Conservation (phyloP, 1,284 basidiomycete species). For the Malassezia equina region DNA sequence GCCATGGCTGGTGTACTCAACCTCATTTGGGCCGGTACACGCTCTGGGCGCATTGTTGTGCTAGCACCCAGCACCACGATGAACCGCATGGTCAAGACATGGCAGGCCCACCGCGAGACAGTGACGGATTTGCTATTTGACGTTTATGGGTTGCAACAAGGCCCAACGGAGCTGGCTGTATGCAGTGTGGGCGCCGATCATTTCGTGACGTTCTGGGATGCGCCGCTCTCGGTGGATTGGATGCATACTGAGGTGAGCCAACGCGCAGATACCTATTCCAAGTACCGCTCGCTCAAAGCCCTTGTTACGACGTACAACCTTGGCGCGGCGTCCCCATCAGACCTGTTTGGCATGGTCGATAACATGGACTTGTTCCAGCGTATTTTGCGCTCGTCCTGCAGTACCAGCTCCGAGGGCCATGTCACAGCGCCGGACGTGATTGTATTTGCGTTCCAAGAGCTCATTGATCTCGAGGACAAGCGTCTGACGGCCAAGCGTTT, state of each 20-base stretch:
- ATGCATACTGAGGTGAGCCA: conserved; percentile 69
- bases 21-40: conserved; percentile 68
- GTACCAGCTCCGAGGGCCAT: background rate
- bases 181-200: conserved; percentile 70
- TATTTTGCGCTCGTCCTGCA: conserved; percentile 27
- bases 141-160: conserved; percentile 23
- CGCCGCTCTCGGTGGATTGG: conserved; percentile 72
- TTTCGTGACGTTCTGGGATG: conserved; percentile 75
- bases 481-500: conserved; percentile 63
- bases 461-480: conserved; percentile 83
- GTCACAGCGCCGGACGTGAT: conserved; percentile 67
- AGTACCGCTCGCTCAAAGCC: conserved; percentile 64
- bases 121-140: conserved; percentile 62
- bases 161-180: conserved; percentile 56
- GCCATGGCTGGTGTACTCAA: conserved; percentile 34
- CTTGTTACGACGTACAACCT: conserved; percentile 91
- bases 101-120: conserved; percentile 70
- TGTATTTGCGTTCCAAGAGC: conserved; percentile 86
- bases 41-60: conserved; percentile 71
- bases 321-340: conserved; percentile 71
- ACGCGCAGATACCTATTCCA: conserved; percentile 66
- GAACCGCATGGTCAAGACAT: conserved; percentile 78
- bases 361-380: conserved; percentile 32
- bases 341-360: conserved; percentile 51
- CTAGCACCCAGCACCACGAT: conserved; percentile 57